Evolutionary conservation across 2,329 filamentous ascomycete species (phyloP).

Genomic region (Beauveria australis): DNA sequence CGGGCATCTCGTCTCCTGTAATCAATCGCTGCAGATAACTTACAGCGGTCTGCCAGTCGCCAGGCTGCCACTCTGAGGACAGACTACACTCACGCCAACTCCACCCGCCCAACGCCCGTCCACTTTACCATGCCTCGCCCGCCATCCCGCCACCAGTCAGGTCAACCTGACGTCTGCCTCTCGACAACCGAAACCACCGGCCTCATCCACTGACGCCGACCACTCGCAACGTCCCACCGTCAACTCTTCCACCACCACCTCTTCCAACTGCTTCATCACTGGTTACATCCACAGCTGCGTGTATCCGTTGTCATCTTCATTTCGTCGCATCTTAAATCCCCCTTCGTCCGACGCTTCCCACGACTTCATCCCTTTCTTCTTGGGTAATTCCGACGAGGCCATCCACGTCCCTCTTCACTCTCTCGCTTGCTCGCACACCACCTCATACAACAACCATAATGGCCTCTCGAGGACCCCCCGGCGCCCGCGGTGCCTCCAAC

Average conservation of each 20-base stretch:
- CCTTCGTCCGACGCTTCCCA: neutral
- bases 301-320: neutral
- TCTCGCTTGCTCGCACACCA: slow-evolving; percentile 16
- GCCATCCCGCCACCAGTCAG: slow-evolving; percentile 8
- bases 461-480: slow-evolving; percentile 69
- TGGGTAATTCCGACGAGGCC: neutral
- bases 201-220: slow-evolving; percentile 5
- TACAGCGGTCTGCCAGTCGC: no score
- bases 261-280: neutral
- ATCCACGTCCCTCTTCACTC: slow-evolving; percentile 11
- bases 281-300: neutral
- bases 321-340: neutral
- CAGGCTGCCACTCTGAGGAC: no score
- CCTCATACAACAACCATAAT: slow-evolving; percentile 47
- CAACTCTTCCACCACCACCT: slow-evolving; percentile 1
- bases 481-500: slow-evolving; percentile 56
- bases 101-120: neutral
- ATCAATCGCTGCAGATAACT: no score
- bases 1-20: no score
- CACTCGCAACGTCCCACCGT: slow-evolving; percentile 8
- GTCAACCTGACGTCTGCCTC: slow-evolving; percentile 7
- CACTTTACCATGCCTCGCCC: slow-evolving; percentile 1
- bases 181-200: neutral
- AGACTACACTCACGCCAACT: no score
- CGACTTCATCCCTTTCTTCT: neutral